phyloP scores from a whole-genome alignment of 2,329 filamentous ascomycete species.

The Trichocomaceae sp. region DNA sequence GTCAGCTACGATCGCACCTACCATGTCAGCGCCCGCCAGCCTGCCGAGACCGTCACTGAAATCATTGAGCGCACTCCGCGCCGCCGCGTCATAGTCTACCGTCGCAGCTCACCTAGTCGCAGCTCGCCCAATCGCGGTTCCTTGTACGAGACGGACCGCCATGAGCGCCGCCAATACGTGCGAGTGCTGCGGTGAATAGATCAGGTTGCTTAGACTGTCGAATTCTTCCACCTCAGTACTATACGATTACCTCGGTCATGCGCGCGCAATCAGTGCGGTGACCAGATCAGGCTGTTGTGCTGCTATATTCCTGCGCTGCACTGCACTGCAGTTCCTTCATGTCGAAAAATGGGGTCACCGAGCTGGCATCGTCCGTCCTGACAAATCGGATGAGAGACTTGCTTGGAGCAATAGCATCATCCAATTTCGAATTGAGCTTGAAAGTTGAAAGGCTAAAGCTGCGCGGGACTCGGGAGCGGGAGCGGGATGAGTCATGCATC shows the following conservation, averaged over 20 bases:
- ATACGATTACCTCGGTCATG: background rate
- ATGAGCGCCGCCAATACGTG: conserved; percentile 25
- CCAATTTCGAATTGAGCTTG: too few species aligned
- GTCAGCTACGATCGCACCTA: conserved; percentile 32
- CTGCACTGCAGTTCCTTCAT: background rate
- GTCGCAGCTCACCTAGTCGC: conserved; percentile 20
- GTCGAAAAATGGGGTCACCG: background rate
- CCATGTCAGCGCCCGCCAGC: conserved; percentile 22
- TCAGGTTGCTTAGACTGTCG: background rate
- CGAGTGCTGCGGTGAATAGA: conserved; percentile 26
- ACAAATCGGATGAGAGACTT: too few species aligned
- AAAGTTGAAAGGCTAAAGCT: too few species aligned
- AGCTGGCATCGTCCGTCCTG: too few species aligned
- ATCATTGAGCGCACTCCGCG: conserved; percentile 26
- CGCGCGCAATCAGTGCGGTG: background rate
- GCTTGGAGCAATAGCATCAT: too few species aligned
- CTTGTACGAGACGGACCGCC: conserved; percentile 29
- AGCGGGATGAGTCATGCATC: too few species aligned
- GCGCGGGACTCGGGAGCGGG: too few species aligned
- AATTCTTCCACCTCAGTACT: background rate
- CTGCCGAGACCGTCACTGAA: conserved; percentile 19
- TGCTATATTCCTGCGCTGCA: background rate
- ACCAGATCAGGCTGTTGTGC: background rate
- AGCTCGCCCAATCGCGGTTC: conserved; percentile 27
- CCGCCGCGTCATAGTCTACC: conserved; percentile 31